Percentiles rank a stretch among this genome's conserved stretches.
phyloP scores from a whole-genome alignment of 2,329 filamentous ascomycete genomes.

The Drechslerella stenobrocha region DNA sequence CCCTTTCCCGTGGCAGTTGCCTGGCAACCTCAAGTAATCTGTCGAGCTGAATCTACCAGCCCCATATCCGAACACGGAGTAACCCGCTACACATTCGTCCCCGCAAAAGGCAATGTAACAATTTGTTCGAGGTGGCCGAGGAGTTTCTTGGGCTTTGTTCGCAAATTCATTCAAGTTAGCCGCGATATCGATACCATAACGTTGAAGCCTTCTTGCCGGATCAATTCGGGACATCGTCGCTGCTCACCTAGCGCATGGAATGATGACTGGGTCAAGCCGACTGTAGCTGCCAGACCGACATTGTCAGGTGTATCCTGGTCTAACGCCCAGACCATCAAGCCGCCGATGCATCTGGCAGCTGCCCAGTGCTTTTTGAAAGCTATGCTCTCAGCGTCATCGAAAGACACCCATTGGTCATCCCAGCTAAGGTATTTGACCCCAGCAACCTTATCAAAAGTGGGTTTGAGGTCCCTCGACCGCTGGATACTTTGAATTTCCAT shows the following conservation, averaged over 20 bases:
- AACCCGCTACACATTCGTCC: slow-evolving; percentile 9
- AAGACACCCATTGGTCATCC: slow-evolving; percentile 28
- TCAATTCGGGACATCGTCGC: too few relatives aligned
- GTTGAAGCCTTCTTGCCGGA: too few relatives aligned
- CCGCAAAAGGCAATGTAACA: slow-evolving; percentile 23
- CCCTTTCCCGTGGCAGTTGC: background rate
- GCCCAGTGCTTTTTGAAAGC: slow-evolving; percentile 52
- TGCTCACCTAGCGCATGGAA: background rate
- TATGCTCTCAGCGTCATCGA: slow-evolving; percentile 50
- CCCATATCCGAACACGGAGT: slow-evolving; percentile 16
- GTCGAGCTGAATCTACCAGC: slow-evolving; percentile 19
- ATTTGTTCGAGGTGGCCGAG: slow-evolving; percentile 5
- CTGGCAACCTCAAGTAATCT: slow-evolving; percentile 9
- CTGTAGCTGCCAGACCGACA: slow-evolving; percentile 46
- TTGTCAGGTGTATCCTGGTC: slow-evolving; percentile 53
- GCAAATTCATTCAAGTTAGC: background rate
- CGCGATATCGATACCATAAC: background rate
- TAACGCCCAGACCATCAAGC: slow-evolving; percentile 53
- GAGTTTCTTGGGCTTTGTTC: background rate
- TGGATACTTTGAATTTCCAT: slow-evolving; percentile 4
- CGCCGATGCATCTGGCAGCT: slow-evolving; percentile 53
- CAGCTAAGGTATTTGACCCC: slow-evolving; percentile 29
- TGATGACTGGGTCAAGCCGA: background rate
- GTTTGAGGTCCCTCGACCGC: slow-evolving; percentile 23
- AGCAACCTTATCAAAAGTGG: slow-evolving; percentile 11